Conservation (phyloP, 768 basidiomycete species). For the Plicaturopsis crispa region DNA sequence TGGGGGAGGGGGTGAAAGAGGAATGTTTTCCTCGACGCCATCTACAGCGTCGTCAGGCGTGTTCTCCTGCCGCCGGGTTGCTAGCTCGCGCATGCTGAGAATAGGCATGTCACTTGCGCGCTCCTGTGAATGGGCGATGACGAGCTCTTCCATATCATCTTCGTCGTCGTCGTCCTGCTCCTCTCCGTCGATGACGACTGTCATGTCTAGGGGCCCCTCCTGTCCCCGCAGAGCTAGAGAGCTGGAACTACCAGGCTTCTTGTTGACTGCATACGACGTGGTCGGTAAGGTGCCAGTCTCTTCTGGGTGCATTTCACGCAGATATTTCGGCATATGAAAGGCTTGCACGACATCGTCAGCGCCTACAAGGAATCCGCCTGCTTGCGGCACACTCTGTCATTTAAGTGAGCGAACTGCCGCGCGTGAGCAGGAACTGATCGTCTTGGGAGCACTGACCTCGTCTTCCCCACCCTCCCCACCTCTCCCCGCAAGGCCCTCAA, state of each 20-base stretch:
- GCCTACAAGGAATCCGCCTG: constrained; percentile 59
- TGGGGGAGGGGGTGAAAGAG: neutral
- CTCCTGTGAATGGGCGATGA: too few relatives aligned
- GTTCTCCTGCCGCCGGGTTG: constrained; percentile 6
- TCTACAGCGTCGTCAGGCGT: constrained; percentile 5
- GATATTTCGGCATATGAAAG: constrained; percentile 61
- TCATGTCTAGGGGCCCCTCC: too few relatives aligned
- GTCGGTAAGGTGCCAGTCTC: too few relatives aligned
- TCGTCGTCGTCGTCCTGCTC: constrained; percentile 11
- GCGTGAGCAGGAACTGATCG: neutral
- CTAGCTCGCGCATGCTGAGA: constrained; percentile 6
- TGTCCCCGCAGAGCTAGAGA: too few relatives aligned
- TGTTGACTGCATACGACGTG: too few relatives aligned
- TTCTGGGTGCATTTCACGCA: too few relatives aligned
- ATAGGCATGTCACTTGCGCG: too few relatives aligned
- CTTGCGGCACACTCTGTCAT: neutral
- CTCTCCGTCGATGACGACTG: too few relatives aligned
- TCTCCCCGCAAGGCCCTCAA: too few relatives aligned
- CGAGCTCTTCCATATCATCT: constrained; percentile 14
- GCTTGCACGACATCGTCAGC: constrained; percentile 70
- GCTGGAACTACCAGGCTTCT: too few relatives aligned
- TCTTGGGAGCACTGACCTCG: too few relatives aligned
- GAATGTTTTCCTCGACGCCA: constrained; percentile 2
- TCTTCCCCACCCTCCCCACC: too few relatives aligned
- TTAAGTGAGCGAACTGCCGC: neutral